Conservation (phyloP, 1,284 basidiomycete genomes). For the Ganoderma lucidum region DNA sequence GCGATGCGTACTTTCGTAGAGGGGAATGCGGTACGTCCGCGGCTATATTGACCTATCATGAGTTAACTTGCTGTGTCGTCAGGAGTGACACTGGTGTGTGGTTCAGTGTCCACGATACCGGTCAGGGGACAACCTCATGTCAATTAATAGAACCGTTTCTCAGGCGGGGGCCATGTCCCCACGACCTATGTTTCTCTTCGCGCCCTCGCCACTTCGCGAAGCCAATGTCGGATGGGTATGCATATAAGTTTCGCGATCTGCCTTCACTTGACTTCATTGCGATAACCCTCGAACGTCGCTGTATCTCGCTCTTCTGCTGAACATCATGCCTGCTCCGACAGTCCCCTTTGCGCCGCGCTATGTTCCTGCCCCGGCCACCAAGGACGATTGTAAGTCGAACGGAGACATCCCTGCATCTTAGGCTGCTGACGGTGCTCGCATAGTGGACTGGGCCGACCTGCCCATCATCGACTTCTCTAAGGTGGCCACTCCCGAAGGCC, state of each 20-base stretch:
- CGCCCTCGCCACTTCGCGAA: neutral
- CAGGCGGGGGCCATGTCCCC: neutral
- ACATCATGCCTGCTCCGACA: constrained; percentile 22
- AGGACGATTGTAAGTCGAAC: constrained; percentile 43
- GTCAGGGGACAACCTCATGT: neutral
- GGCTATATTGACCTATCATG: neutral
- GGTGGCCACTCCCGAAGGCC: constrained; percentile 53
- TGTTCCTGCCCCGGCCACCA: constrained; percentile 43
- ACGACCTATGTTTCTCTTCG: neutral
- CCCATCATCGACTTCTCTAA: constrained; percentile 68
- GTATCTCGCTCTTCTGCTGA: neutral
- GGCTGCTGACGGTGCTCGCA: constrained; percentile 31
- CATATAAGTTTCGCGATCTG: neutral
- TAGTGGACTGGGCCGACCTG: constrained; percentile 71
- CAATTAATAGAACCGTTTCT: neutral
- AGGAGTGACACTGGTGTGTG: neutral
- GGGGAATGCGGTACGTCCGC: neutral
- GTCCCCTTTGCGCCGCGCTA: constrained; percentile 42
- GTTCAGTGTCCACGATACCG: neutral
- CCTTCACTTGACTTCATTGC: neutral
- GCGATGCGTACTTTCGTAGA: neutral
- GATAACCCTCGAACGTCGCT: neutral
- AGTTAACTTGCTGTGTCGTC: neutral
- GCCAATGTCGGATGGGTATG: neutral
- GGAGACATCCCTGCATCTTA: neutral